Evolutionary conservation across 306 rosid species (phyloP), one percentile per base, ranked within the genome.

Genomic region (Prinsepia uniflora): DNA sequence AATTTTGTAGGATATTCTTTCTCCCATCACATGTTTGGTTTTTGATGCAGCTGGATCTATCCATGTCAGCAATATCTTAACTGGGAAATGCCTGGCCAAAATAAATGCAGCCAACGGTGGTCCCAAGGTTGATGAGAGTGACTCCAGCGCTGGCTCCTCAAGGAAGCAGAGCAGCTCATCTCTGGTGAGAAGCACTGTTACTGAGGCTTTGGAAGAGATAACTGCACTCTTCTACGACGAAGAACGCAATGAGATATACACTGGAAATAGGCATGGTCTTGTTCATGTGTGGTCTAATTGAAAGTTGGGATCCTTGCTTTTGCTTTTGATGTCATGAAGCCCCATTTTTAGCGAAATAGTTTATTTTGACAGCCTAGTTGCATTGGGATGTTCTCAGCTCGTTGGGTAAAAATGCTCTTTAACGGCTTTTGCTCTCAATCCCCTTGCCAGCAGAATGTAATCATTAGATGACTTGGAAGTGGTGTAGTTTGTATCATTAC

Each of bases 201-300:
- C 86, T 6, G 93, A 86, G 78, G 93, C 93, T 40, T 81, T 90
- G 86, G 93, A 90, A 76, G 93, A 90, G 72, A 86, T 90, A 15
- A 90, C 96, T 34, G 96, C 93, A 70, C 89, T 90, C 45, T 90
- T 82, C 67, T 87, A 85, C 48, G 96, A 90, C 41, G 93, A 90
- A 81, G 96, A 90, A 5, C 85, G 93, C 40, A 90, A 90, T 47
- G 96, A 90, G 83, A 90, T 90, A 42, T 90, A 87, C 75, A 90
- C 93, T 0, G 96, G 96, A 58, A 90, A 87, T 65, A 84, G 86
- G 73, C 86, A 84, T 40, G 96, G 96, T 67, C 82, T 87, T 59
- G 81, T 90, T 74, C 96, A 90, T 84, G 93, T 90, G 75, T 90
- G 96, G 96, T 87, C 93, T 19, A 87, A 86, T 82, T 90, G 69